Conservation (phyloP, 2,329 filamentous ascomycete genomes). For the Epichloe amarillans region DNA sequence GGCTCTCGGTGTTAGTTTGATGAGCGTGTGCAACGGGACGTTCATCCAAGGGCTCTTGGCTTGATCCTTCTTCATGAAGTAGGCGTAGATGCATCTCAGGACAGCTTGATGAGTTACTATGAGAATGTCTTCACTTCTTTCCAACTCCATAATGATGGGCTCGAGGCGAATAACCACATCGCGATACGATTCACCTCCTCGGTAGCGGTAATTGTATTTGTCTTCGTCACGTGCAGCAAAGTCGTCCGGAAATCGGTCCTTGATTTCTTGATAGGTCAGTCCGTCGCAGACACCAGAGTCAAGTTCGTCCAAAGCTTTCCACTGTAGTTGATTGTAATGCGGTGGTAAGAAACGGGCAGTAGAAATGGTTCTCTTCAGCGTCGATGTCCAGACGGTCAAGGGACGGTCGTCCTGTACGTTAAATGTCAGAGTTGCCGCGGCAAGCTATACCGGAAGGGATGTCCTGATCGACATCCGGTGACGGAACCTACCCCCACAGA, state of each 20-base stretch:
- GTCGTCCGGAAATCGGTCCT: slow-evolving; percentile 81
- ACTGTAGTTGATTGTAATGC: slow-evolving; percentile 87
- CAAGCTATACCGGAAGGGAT: not conserved
- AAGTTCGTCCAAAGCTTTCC: slow-evolving; percentile 96
- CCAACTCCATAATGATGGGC: slow-evolving; percentile 98
- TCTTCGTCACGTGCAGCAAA: slow-evolving; percentile 92
- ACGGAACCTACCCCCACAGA: slow-evolving; percentile 62
- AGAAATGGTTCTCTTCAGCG: slow-evolving; percentile 70
- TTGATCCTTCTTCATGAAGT: slow-evolving; percentile 96
- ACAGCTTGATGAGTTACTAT: slow-evolving; percentile 98
- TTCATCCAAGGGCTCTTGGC: slow-evolving; percentile 96
- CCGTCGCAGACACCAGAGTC: slow-evolving; percentile 95
- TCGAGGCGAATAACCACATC: slow-evolving; percentile 96
- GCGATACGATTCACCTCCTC: slow-evolving; percentile 87
- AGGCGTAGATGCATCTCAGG: slow-evolving; percentile 91
- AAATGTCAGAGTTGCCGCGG: slow-evolving; percentile 1
- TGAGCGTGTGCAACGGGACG: slow-evolving; percentile 87
- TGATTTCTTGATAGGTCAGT: slow-evolving; percentile 91
- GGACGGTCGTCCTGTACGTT: slow-evolving; percentile 40
- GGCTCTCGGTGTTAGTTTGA: slow-evolving; percentile 88
- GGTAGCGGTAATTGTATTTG: slow-evolving; percentile 99
- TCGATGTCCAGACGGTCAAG: slow-evolving; percentile 50
- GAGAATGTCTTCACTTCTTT: slow-evolving; percentile 89
- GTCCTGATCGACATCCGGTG: not conserved
- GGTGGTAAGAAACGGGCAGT: slow-evolving; percentile 71